phyloP scores from a whole-genome alignment of 2,329 filamentous ascomycete species.

The Exophiala bonariae region DNA sequence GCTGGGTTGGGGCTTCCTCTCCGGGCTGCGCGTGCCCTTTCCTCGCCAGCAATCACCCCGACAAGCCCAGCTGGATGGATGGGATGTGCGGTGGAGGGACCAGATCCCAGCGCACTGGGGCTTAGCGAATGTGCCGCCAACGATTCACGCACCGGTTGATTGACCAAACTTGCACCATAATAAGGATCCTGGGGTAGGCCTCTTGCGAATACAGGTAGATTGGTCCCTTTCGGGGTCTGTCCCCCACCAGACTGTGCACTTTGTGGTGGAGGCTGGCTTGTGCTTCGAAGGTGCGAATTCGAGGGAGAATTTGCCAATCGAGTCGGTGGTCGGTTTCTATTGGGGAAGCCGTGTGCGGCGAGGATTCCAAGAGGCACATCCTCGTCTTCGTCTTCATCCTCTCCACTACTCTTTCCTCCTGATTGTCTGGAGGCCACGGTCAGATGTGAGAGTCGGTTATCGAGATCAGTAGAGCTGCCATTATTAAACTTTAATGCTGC shows the following conservation, averaged over 20 bases:
- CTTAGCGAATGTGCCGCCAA: conserved; percentile 62
- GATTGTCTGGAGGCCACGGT: conserved; percentile 36
- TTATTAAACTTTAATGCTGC: conserved; percentile 7
- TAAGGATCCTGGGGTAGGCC: conserved; percentile 84
- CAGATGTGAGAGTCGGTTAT: conserved; percentile 38
- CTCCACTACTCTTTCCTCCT: conserved; percentile 37
- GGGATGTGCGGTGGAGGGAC: conserved; percentile 26
- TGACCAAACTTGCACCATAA: conserved; percentile 73
- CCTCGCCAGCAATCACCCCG: conserved; percentile 83
- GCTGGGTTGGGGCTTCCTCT: conserved; percentile 73
- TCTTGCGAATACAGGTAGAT: conserved; percentile 78
- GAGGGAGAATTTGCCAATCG: conserved; percentile 65
- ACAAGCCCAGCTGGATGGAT: conserved; percentile 75
- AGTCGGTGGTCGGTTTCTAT: conserved; percentile 72
- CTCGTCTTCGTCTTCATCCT: conserved; percentile 73
- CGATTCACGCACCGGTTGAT: conserved; percentile 71
- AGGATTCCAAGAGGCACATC: conserved; percentile 84
- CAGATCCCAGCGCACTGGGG: conserved; percentile 13
- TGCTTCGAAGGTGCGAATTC: conserved; percentile 62
- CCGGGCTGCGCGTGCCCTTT: conserved; percentile 74
- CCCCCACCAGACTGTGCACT: conserved; percentile 59
- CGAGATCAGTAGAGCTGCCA: conserved; percentile 22
- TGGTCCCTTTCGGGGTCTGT: conserved; percentile 44
- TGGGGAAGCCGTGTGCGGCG: conserved; percentile 84
- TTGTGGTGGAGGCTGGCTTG: conserved; percentile 47